Conservation (phyloP, 1,139 yeast genomes). For the Suhomyces guaymorum region DNA sequence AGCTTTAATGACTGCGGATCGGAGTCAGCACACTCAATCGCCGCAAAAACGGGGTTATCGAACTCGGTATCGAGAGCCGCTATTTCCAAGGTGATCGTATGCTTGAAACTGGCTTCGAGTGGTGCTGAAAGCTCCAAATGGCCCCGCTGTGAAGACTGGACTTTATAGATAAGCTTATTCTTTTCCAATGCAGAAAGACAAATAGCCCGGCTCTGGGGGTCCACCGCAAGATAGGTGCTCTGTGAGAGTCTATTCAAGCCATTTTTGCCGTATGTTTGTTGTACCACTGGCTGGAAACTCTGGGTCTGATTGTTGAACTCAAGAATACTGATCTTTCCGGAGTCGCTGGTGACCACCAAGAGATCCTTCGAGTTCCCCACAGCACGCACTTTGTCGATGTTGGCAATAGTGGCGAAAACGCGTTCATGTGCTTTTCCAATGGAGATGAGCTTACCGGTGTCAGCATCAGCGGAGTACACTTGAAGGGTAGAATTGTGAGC, state of each 20-base stretch:
- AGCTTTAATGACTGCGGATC: too few relatives aligned
- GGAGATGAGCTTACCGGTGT: conserved; percentile 54
- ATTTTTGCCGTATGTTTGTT: conserved; percentile 72
- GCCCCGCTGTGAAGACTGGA: conserved; percentile 44
- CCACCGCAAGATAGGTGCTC: conserved; percentile 73
- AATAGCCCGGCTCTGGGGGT: conserved; percentile 71
- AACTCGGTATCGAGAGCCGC: conserved; percentile 71
- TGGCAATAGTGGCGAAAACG: conserved; percentile 59
- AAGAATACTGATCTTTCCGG: conserved; percentile 69
- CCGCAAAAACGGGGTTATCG: conserved; percentile 82
- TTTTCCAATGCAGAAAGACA: conserved; percentile 73
- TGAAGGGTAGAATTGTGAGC: conserved; percentile 57
- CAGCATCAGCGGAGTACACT: conserved; percentile 52
- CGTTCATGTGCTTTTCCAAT: conserved; percentile 17
- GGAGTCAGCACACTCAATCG: conserved; percentile 66
- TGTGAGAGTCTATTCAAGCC: conserved; percentile 78
- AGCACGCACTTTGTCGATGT: conserved; percentile 50
- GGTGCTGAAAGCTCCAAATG: conserved; percentile 65
- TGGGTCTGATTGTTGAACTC: conserved; percentile 44
- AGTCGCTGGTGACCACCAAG: conserved; percentile 74
- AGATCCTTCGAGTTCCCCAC: conserved; percentile 57
- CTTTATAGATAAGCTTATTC: conserved; percentile 61
- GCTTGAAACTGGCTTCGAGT: conserved; percentile 60
- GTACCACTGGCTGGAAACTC: conserved; percentile 50
- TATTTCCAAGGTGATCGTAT: conserved; percentile 54